Evolutionary conservation across 2,329 filamentous ascomycete species (phyloP).

Genomic region (Pseudocercospora eumusae): DNA sequence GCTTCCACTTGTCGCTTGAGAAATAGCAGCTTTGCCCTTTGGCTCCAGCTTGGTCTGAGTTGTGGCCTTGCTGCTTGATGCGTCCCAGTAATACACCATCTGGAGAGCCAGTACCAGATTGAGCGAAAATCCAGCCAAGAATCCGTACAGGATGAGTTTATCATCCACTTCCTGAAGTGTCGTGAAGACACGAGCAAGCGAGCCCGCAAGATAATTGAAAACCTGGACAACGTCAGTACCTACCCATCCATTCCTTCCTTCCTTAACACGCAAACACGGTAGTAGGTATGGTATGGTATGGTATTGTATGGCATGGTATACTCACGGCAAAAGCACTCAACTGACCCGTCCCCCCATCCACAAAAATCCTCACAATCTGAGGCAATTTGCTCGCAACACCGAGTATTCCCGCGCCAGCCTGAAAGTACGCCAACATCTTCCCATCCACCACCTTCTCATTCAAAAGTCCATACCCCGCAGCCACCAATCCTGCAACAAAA

Average conservation of each 20-base stretch:
- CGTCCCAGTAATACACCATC: constrained; percentile 97
- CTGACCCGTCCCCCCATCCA: constrained; percentile 87
- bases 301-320: constrained; percentile 30
- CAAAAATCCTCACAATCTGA: constrained; percentile 85
- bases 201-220: constrained; percentile 95
- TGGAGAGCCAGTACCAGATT: constrained; percentile 84
- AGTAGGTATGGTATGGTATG: too few species aligned
- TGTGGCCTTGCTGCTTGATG: constrained; percentile 44
- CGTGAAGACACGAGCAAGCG: constrained; percentile 92
- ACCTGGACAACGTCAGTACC: constrained; percentile 55
- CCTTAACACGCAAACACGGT: not conserved
- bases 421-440: constrained; percentile 69
- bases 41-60: constrained; percentile 44
- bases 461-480: constrained; percentile 69
- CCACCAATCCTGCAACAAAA: constrained; percentile 76
- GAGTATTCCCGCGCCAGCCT: constrained; percentile 79
- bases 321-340: constrained; percentile 92
- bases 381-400: constrained; percentile 89
- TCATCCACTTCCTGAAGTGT: constrained; percentile 97
- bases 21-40: constrained; percentile 40
- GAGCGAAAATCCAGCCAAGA: constrained; percentile 85
- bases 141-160: constrained; percentile 92
- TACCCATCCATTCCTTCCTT: not conserved
- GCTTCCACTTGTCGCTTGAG: constrained; percentile 34
- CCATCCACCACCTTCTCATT: constrained; percentile 64